Base-by-base conservation (phyloP, 1,139 yeast species). In the Entelexis paramagnoliae region DNA sequence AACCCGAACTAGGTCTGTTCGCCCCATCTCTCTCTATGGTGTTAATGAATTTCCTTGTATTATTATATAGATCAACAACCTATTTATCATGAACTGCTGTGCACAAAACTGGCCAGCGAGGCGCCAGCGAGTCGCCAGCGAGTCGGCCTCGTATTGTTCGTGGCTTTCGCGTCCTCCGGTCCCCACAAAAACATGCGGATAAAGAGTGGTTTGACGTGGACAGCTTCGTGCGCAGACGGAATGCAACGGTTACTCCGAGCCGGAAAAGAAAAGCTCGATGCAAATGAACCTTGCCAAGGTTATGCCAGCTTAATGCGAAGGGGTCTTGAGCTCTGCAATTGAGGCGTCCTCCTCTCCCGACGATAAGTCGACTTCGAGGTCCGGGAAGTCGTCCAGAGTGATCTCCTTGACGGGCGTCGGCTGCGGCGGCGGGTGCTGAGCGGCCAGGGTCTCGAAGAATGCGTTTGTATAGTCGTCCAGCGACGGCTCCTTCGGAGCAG, bases 341-440 rank as follows among this genome's bases (percentile, higher is more conserved):
- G 35, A 17, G 3, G 17, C 45, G 17, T 42, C 46, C 19, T 42
- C 50, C 17, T 20, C 45, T 4, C 16, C 41, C 4, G 47, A 42
- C 2, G 33, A 41, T 2, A 39, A 16, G 38, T 39, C 49, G 9
- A 39, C 20, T 11, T 33, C 50, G 13, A 53, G 48, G n/a, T 54
- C 57, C 5, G 52, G 51, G 24, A 52, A 35, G 41, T 50, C 50
- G 32, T 38, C 40, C 11, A 54, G 13, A 3, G 28, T 22, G 13
- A 52, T 4, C 13, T 17, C 19, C 45, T 17, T 4, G n/a, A 16
- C 10, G 3, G 22, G 28, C 28, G 36, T 22, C 10, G 41, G 28
- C 28, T 20, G 36, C 5, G 46, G 51, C 7, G 50, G 40, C 11
- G 32, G 20, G 19, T 47, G 10, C 8, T 20, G 46, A 1, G 38